Evolutionary conservation across 2,329 filamentous ascomycete genomes (phyloP).

Genomic region (Berkeleyomyces basicola): DNA sequence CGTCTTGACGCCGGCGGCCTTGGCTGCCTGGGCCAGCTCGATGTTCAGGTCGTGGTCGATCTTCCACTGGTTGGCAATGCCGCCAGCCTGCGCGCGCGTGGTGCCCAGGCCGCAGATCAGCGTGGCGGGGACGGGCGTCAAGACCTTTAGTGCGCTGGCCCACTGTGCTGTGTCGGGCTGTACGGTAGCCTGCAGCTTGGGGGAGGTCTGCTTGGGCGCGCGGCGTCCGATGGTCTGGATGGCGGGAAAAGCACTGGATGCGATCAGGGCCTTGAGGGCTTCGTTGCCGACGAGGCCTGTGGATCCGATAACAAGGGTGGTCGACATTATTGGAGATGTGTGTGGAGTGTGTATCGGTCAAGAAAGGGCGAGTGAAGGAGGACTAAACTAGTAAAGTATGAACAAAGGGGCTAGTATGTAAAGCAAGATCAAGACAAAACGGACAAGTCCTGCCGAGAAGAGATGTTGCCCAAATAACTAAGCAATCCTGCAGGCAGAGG

Average conservation of each 20-base stretch:
- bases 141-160: constrained; percentile 39
- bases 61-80: constrained; percentile 64
- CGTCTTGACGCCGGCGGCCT: constrained; percentile 50
- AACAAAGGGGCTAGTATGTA: neutral
- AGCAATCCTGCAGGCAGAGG: no score
- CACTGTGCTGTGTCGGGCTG: constrained; percentile 54
- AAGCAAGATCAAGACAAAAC: neutral
- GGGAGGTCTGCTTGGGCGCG: constrained; percentile 32
- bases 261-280: constrained; percentile 53
- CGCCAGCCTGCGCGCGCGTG: constrained; percentile 57
- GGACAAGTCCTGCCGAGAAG: no score
- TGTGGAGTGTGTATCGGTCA: neutral
- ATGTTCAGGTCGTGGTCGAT: constrained; percentile 81
- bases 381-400: neutral
- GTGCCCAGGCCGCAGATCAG: constrained; percentile 71
- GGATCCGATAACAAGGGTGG: constrained; percentile 41
- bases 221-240: constrained; percentile 53
- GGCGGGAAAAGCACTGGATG: constrained; percentile 30
- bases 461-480: no score
- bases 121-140: constrained; percentile 39
- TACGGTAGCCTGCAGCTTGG: constrained; percentile 47
- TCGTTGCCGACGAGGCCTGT: constrained; percentile 56
- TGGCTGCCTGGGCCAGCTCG: constrained; percentile 58
- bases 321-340: constrained; percentile 24
- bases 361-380: neutral